Conservation (phyloP, 2,329 filamentous ascomycete species). For the Septoria linicola region DNA sequence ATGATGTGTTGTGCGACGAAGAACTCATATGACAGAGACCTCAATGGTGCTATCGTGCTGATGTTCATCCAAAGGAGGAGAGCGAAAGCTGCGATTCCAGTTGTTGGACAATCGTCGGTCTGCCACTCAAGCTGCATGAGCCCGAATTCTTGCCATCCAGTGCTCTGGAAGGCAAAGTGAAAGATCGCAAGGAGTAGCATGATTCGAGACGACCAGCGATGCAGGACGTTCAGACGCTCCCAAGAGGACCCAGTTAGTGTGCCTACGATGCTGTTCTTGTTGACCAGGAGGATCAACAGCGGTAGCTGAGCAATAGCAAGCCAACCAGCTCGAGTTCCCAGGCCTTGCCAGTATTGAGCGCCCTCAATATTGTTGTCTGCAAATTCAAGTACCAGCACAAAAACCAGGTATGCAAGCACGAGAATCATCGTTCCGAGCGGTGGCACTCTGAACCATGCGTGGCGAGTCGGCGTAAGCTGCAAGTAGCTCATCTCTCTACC, state of each 20-base stretch:
- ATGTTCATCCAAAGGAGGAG: slow-evolving; percentile 35
- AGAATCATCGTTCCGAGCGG: slow-evolving; percentile 30
- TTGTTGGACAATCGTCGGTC: slow-evolving; percentile 29
- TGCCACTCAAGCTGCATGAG: slow-evolving; percentile 30
- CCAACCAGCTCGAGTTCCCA: slow-evolving; percentile 39
- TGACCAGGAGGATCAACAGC: slow-evolving; percentile 42
- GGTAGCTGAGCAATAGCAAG: slow-evolving; percentile 42
- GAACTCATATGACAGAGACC: slow-evolving; percentile 32
- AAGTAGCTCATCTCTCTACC: slow-evolving; percentile 39
- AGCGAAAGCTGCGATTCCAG: slow-evolving; percentile 34
- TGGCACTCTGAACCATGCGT: slow-evolving; percentile 28
- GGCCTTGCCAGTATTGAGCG: slow-evolving; percentile 30
- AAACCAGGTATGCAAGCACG: slow-evolving; percentile 28
- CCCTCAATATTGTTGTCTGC: slow-evolving; percentile 27
- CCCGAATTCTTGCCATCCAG: slow-evolving; percentile 29
- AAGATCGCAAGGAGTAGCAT: slow-evolving; percentile 35
- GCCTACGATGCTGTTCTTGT: slow-evolving; percentile 41
- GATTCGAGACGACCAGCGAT: slow-evolving; percentile 40
- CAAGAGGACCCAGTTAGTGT: slow-evolving; percentile 36
- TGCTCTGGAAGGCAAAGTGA: slow-evolving; percentile 33
- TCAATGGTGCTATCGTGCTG: slow-evolving; percentile 30
- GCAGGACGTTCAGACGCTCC: slow-evolving; percentile 38
- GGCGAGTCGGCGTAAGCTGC: slow-evolving; percentile 33
- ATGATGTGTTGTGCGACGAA: slow-evolving; percentile 41
- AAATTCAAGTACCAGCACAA: slow-evolving; percentile 34